A percentile compares a stretch with the other conserved stretches of the same genome.
phyloP scores from a whole-genome alignment of 768 basidiomycete species.

The Amanita jacksonii region DNA sequence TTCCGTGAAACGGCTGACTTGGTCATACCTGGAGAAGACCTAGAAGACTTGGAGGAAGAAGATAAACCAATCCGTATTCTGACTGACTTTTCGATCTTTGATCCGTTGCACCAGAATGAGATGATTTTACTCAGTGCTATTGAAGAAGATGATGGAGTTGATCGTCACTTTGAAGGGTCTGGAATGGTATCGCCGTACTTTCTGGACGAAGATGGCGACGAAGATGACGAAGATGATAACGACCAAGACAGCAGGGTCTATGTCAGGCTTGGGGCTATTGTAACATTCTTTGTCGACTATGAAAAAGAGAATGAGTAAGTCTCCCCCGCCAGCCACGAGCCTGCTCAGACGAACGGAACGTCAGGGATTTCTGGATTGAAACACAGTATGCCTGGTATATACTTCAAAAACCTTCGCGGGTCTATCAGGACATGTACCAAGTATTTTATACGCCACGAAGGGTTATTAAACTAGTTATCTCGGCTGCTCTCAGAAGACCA shows the following conservation, averaged over 20 bases:
- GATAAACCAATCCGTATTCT: slow-evolving; percentile 50
- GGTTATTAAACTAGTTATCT: slow-evolving; percentile 40
- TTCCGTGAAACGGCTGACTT: slow-evolving; percentile 26
- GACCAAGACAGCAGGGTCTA: slow-evolving; percentile 27
- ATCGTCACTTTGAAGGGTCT: slow-evolving; percentile 40
- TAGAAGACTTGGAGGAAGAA: slow-evolving; percentile 21
- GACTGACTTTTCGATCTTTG: slow-evolving; percentile 51
- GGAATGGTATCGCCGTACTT: slow-evolving; percentile 42
- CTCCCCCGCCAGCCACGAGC: neutral
- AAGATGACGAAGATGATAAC: slow-evolving; percentile 36
- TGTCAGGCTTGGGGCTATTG: slow-evolving; percentile 38
- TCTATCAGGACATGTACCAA: slow-evolving; percentile 33
- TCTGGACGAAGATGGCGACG: slow-evolving; percentile 53
- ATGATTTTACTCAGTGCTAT: slow-evolving; percentile 40
- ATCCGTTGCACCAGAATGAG: slow-evolving; percentile 34
- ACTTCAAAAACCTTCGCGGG: slow-evolving; percentile 34
- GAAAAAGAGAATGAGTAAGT: slow-evolving; percentile 40
- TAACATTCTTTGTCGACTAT: slow-evolving; percentile 43
- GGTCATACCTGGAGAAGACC: slow-evolving; percentile 32
- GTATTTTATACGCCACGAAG: slow-evolving; percentile 43
- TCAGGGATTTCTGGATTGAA: slow-evolving; percentile 57
- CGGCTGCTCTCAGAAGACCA: slow-evolving; percentile 22
- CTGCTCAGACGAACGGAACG: neutral
- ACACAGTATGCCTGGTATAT: slow-evolving; percentile 59
- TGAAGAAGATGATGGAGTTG: slow-evolving; percentile 30